Evolutionary conservation across 129 eudicot species (phyloP), one percentile per base, ranked within the genome.

Genomic region (Saussurea involucrata): DNA sequence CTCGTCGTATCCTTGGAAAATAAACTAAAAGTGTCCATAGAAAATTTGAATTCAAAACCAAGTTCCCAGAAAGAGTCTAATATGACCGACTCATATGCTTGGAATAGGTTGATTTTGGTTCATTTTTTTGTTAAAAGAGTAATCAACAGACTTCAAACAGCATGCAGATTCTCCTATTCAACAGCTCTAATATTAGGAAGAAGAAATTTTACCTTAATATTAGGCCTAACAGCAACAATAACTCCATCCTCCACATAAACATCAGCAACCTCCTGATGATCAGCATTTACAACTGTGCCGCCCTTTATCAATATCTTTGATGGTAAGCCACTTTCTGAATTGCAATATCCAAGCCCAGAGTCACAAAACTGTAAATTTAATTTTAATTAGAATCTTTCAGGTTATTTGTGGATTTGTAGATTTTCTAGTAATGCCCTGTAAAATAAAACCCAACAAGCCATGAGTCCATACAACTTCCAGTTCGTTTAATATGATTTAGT

Each of bases 271-370:
- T 89, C 85, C 72, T 81, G 89, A 90, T 83, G 92, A 32, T 89
- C 92, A 84, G 99, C 95, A 86, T 95, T 95, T 80, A 95, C 97
- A 71, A 95, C 97, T 20, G 91, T 95, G 28, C 99, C 99, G 21
- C 99, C 99, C 81, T 85, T 90, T 32, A 95, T 86, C 91, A 95
- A 73, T 67, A 95, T 86, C 86, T 92, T 95, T 31, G 88, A 78
- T 24, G 91, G 60, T 61, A 72, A 28, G 7, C 73, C 84, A 40
- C 93, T 85, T 49, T 63, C 84, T 6, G 76, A 78, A 44, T 82
- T 85, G 27, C 89, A 85, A 78, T 83, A 90, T 58, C 83, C 89
- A 79, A 40, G 63, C 76, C 83, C 91, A 34, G 83, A 84, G 25
- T 84, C 95, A 76, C 95, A 93, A 60, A 73, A 68, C 98, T 93